phyloP scores from a whole-genome alignment of 2,329 filamentous ascomycete species.

The Nectriaceae sp. region DNA sequence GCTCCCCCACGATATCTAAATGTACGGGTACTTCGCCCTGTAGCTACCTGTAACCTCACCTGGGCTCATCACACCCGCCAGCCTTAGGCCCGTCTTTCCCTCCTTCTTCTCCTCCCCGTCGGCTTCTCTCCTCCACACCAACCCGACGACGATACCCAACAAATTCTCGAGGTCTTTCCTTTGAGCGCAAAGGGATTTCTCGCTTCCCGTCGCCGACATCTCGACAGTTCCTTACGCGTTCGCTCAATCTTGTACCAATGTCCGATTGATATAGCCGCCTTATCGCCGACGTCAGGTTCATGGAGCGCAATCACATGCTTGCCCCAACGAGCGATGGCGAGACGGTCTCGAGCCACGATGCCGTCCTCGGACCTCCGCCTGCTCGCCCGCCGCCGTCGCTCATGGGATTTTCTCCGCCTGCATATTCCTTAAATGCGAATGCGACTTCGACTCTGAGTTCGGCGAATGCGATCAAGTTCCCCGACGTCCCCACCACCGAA shows the following conservation, averaged over 20 bases:
- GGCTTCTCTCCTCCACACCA: neutral
- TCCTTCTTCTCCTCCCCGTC: neutral
- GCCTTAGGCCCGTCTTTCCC: conserved; percentile 10
- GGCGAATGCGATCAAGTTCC: conserved; percentile 28
- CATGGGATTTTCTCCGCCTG: conserved; percentile 25
- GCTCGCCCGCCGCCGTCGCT: conserved; percentile 24
- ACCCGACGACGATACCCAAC: no score
- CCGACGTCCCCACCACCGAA: conserved; percentile 31
- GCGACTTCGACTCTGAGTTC: conserved; percentile 1
- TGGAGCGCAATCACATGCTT: conserved; percentile 52
- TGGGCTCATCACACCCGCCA: neutral
- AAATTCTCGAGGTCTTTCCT: no score
- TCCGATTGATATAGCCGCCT: conserved; percentile 28
- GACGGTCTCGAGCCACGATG: conserved; percentile 24
- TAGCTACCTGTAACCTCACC: neutral
- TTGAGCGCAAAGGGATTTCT: no score
- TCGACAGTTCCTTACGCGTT: neutral
- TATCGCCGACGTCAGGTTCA: conserved; percentile 31
- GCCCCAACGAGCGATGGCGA: conserved; percentile 26
- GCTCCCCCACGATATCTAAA: neutral
- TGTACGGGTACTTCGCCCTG: neutral
- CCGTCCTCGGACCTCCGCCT: conserved; percentile 29
- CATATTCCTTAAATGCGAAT: conserved; percentile 26
- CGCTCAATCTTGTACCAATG: conserved; percentile 21
- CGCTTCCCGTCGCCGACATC: no score